Evolutionary conservation across 2,329 filamentous ascomycete species (phyloP), one percentile per base, ranked within the genome.

Genomic region (Aspergillus awamori): DNA sequence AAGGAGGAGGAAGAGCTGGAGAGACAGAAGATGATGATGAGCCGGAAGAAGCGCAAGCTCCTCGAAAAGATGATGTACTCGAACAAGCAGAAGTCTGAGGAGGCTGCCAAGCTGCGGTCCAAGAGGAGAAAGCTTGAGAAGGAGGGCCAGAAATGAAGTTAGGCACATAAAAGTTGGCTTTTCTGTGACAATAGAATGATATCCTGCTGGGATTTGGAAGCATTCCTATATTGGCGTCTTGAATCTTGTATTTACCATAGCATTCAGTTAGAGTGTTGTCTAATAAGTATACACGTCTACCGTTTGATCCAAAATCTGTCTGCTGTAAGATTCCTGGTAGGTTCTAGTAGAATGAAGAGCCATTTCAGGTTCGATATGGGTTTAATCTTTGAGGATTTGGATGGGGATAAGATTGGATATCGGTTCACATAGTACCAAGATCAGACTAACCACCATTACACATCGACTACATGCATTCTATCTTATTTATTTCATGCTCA

Each of bases 21-120:
- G 78, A 86, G 94, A 65, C 89, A 92, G 76, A 97, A 97, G 87
- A 95, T 96, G 82, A 99, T 99, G 95, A 89, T 98, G 83, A 91
- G 90, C 78, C 91, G 96, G 79, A 95, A 96, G 86, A 99, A 98
- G 88, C 86, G 95, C 72, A 97, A 97, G 87, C 82, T 97, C 72
- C 90, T 94, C 68, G 95, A 98, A 83, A 95, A 97, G 83, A 99
- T 99, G 92, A 85, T 93, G 74, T 96, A 96, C 80, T 93, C 88
- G 64, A 97, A 97, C 79, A 93, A 89, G 80, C 93, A 95, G 85
- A 91, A 92, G 83, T 94, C 94, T 68, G 90, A 88, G 26, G 92
- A 97, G 81, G 91, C 94, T 52, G 90, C 94, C 82, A 91, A 89
- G 80, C 81, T 99, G 76, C 86, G 93, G 69, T 86, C 84, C 60